phyloP scores from a whole-genome alignment of 495 filamentous ascomycete species.

The Penicillium ucsense region DNA sequence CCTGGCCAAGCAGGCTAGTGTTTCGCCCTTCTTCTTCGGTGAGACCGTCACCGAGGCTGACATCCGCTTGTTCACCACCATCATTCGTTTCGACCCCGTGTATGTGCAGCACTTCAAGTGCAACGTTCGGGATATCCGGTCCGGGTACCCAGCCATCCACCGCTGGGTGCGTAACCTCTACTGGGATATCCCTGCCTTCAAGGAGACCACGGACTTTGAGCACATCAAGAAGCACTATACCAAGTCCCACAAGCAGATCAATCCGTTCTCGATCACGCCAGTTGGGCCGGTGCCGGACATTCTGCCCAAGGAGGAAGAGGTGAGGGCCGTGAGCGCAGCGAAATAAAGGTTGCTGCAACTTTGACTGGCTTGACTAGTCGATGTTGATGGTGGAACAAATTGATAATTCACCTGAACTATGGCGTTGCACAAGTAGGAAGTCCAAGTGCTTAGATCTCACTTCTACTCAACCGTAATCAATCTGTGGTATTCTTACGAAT shows the following conservation, averaged over 20 bases:
- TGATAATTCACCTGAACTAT: too few species aligned
- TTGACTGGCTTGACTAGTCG: too few species aligned
- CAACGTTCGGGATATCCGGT: slow-evolving; percentile 74
- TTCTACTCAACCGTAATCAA: too few species aligned
- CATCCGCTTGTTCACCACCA: slow-evolving; percentile 72
- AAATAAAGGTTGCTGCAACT: neutral
- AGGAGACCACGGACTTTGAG: slow-evolving; percentile 56
- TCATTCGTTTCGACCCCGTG: slow-evolving; percentile 76
- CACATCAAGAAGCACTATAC: slow-evolving; percentile 69
- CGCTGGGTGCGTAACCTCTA: slow-evolving; percentile 58
- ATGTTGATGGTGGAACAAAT: too few species aligned
- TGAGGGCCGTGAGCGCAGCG: slow-evolving; percentile 40
- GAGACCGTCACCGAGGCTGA: slow-evolving; percentile 67
- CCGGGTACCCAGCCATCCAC: slow-evolving; percentile 62
- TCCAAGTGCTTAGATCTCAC: too few species aligned
- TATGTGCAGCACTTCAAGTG: slow-evolving; percentile 96
- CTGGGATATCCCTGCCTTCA: slow-evolving; percentile 55
- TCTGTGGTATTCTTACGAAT: too few species aligned
- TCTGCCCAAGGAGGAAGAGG: slow-evolving; percentile 50
- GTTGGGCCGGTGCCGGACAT: slow-evolving; percentile 55
- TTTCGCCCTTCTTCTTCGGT: slow-evolving; percentile 60
- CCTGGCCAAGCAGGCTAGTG: slow-evolving; percentile 35
- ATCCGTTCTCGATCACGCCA: slow-evolving; percentile 54
- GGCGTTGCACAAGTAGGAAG: too few species aligned
- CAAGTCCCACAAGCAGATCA: slow-evolving; percentile 62